Percentiles rank a stretch among this genome's conserved stretches.
These are phyloP conservation scores for Kalmusia sp. DNA, from an alignment of 2,329 filamentous ascomycete genomes.

Conservation along the genomic window DNA sequence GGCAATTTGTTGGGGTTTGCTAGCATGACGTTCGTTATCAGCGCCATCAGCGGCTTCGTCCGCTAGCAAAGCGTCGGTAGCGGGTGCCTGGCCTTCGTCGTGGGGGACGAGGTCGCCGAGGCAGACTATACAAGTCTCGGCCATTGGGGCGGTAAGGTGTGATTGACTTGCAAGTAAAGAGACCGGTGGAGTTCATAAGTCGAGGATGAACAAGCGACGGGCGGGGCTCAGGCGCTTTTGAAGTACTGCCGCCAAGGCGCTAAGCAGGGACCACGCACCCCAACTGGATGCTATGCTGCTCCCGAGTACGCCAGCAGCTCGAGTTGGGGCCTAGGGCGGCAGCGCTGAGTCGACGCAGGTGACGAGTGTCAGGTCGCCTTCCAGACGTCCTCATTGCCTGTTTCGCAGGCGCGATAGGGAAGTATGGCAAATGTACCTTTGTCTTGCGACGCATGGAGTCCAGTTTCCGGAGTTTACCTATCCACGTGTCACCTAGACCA, in stretches of 20 bases:
- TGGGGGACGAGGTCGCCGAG: constrained; percentile 71
- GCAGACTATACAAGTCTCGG: constrained; percentile 75
- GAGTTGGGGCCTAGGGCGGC: neutral
- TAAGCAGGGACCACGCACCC: constrained; percentile 14
- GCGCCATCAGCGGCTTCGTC: constrained; percentile 26
- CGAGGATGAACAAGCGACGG: constrained; percentile 24
- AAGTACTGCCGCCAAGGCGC: constrained; percentile 27
- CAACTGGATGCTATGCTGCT: too few relatives aligned
- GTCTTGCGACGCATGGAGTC: constrained; percentile 15
- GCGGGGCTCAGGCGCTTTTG: constrained; percentile 31
- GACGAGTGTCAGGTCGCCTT: neutral
- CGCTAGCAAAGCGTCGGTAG: constrained; percentile 33
- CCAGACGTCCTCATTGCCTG: neutral
- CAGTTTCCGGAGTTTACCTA: constrained; percentile 29
- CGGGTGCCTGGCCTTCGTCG: constrained; percentile 51
- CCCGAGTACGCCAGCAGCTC: constrained; percentile 3
- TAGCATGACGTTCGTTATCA: constrained; percentile 29
- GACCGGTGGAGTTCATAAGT: constrained; percentile 44
- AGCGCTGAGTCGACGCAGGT: neutral
- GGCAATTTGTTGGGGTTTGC: constrained; percentile 16
- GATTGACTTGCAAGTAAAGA: constrained; percentile 25
- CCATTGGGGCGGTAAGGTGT: constrained; percentile 54
- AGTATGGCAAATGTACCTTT: constrained; percentile 9
- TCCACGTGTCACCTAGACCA: constrained; percentile 40
- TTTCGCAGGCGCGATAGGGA: constrained; percentile 1